Evolutionary conservation across 208 protist genomes (phyloP), one percentile per base, ranked within the genome.

Genomic region (Trypanosoma avium): DNA sequence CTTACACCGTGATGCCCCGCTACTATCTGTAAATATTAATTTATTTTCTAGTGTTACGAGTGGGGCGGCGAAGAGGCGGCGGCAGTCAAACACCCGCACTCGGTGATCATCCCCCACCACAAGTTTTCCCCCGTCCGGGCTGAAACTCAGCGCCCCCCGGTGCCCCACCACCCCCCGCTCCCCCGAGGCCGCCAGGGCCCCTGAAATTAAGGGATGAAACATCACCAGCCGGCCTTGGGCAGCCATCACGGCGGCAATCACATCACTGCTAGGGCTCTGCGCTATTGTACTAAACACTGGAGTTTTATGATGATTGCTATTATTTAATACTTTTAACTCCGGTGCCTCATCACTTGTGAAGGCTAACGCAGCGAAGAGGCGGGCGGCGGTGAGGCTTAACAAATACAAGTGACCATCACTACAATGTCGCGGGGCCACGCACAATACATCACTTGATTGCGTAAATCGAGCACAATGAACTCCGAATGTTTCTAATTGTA

Each of bases 371-470:
- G 70, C 56, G 35, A 86, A 79, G 49, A 95, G 73, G 61, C 88
- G 75, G 21, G 81, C 82, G 7, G 83, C 82, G 45, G 81, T 82
- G 24, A 81, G 70, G 59, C 88, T 91, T 1, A 93, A 59, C 3
- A 95, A 69, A 65, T 95, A 84, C 61, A 95, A 61, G 54, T 95
- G 85, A 27, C 89, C 89, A 43, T 95, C 89, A 4, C 82, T 61
- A 46, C 72, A 72, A 40, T 81, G 75, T 24, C 86, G 83, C 15
- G 89, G 86, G 2, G 79, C 77, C 1, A 95, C 77, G 50, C 78
- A 88, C 4, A 87, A 71, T 10, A 91, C 79, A 10, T 68, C 55
- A 45, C 46, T 77, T 19, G 84, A 86, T 45, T 91, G 84, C 17
- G 89, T 95, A 62, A 85, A 95, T 45, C 65, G 65, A 9, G 86